Evolutionary conservation across 345 rosid species (phyloP).

Genomic region (Boechera retrofracta): DNA sequence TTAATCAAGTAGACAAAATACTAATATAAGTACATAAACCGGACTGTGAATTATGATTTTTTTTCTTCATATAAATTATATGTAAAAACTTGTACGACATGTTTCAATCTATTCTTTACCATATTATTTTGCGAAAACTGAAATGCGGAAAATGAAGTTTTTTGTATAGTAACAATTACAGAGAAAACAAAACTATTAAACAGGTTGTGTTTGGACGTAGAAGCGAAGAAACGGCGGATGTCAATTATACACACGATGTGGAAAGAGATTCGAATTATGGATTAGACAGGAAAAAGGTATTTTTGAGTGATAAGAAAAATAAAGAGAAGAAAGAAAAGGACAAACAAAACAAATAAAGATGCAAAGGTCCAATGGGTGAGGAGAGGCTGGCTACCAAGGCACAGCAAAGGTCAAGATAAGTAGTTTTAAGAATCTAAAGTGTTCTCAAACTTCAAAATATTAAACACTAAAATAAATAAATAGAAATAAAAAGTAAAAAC

Average conservation of each 20-base stretch:
- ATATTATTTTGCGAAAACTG: neutral
- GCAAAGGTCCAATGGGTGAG: slow-evolving; percentile 43
- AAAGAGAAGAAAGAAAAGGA: slow-evolving; percentile 23
- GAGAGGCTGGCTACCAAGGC: slow-evolving; percentile 46
- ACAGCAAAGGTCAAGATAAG: slow-evolving; percentile 48
- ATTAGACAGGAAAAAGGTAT: slow-evolving; percentile 42
- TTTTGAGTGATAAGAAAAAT: slow-evolving; percentile 31
- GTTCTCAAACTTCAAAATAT: slow-evolving; percentile 14
- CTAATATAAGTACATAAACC: too few relatives aligned
- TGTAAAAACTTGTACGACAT: too few relatives aligned
- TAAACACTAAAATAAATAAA: slow-evolving; percentile 3
- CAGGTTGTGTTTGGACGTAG: slow-evolving; percentile 26
- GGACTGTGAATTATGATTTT: neutral
- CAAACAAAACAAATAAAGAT: slow-evolving; percentile 34
- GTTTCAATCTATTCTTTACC: neutral
- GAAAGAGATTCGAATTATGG: slow-evolving; percentile 41
- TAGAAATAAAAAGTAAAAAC: neutral
- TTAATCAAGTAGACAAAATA: too few relatives aligned
- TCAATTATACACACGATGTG: slow-evolving; percentile 30
- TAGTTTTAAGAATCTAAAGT: slow-evolving; percentile 41
- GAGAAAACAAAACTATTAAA: neutral
- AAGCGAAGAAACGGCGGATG: slow-evolving; percentile 36
- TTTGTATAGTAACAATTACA: neutral
- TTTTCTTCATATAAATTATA: neutral
- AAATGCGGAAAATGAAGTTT: neutral